Base-by-base conservation (phyloP, 257 asterid species). In the Solanum tacnaense region DNA sequence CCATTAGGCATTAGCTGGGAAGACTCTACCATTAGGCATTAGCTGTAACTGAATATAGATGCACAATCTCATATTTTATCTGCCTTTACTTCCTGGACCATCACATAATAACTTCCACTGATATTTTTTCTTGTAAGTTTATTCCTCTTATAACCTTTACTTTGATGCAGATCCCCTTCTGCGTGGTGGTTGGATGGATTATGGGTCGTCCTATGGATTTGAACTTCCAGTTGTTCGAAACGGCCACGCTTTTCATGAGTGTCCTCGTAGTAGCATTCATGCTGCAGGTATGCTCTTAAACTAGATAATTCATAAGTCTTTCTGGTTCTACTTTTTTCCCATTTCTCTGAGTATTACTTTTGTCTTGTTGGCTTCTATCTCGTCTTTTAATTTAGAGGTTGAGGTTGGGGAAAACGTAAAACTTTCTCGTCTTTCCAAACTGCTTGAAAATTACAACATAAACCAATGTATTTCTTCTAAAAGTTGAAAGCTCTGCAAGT, bases 241-340 rank as follows among this genome's bases (percentile, higher is more conserved):
- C 98, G 3, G 95, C 96, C 49, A 90, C 96, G 4, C 96, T 95
- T 39, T 88, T 95, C 85, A 94, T 95, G 95, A 95, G 96, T 1
- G 98, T 94, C 86, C 94, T 95, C 76, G 98, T 95, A 76, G 98
- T 94, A 41, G 94, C 96, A 67, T 92, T 95, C 90, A 91, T 94
- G 96, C 90, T 95, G 89, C 98, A 95, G 94, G 98, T 94, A 9
- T 67, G 85, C 72, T 58, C 67, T 84, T 27, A 18, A 73, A 85
- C 67, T 85, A 35, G 29, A 58, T 29, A 60, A n/a, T 46, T 74
- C 25, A 10, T 0, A 38, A 31, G 18, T 76, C 13, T 41, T n/a
- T 41, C 62, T 78, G 84, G 84, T 78, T 39, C 13, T 78, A 25
- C 62, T n/a, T 78, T 79, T 79, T 4, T 9, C 67, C 39, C 27